phyloP scores from a whole-genome alignment of 257 asterid species.

The Eustoma russellianum region DNA sequence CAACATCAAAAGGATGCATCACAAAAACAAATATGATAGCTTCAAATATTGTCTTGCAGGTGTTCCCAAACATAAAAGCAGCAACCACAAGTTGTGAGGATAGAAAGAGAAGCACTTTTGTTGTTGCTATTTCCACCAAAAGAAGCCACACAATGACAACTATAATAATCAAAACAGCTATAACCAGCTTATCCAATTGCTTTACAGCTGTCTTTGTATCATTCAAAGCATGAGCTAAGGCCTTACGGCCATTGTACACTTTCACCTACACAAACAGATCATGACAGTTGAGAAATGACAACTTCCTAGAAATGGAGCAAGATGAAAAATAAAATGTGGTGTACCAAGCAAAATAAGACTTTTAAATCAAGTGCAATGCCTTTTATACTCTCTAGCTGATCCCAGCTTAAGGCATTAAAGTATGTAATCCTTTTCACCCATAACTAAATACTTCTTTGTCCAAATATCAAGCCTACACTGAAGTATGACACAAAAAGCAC shows the following conservation, averaged over 20 bases:
- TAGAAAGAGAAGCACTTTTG: conserved; percentile 60
- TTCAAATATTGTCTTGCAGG: conserved; percentile 84
- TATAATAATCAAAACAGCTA: conserved; percentile 36
- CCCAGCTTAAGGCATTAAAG: no score
- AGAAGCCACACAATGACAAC: conserved; percentile 68
- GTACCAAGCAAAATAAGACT: not conserved
- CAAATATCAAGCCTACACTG: no score
- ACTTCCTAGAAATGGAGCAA: not conserved
- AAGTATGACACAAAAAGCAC: no score
- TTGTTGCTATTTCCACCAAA: conserved; percentile 63
- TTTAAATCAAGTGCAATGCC: not conserved
- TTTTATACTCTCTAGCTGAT: no score
- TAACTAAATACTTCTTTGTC: no score
- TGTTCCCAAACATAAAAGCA: conserved; percentile 79
- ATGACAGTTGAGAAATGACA: conserved; percentile 1
- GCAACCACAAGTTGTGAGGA: conserved; percentile 78
- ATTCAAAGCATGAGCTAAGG: conserved; percentile 70
- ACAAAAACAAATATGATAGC: conserved; percentile 71
- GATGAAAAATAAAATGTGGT: not conserved
- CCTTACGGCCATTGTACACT: conserved; percentile 85
- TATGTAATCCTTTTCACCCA: no score
- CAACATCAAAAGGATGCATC: conserved; percentile 92
- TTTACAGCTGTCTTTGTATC: conserved; percentile 80
- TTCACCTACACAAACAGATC: conserved; percentile 47
- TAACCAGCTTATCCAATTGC: conserved; percentile 56